These are phyloP conservation scores for Mycena galopus DNA, from an alignment of 768 basidiomycete genomes.

Conservation along the genomic window DNA sequence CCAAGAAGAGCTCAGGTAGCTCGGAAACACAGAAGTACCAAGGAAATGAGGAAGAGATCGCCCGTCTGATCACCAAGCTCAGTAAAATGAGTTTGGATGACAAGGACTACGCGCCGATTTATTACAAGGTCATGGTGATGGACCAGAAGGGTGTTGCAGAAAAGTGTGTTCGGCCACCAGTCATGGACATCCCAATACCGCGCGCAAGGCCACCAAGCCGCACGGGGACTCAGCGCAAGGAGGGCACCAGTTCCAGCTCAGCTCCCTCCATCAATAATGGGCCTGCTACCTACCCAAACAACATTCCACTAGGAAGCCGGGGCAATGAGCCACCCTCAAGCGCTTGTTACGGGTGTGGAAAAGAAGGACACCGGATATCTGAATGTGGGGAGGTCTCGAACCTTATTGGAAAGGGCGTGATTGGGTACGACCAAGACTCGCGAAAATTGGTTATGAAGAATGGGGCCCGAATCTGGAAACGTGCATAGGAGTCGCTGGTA, in stretches of 20 bases:
- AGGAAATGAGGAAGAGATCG: slow-evolving; percentile 5
- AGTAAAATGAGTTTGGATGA: slow-evolving; percentile 11
- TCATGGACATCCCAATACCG: no score
- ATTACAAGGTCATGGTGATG: slow-evolving; percentile 19
- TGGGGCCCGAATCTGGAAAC: neutral
- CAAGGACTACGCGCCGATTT: slow-evolving; percentile 22
- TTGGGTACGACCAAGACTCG: neutral
- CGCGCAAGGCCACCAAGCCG: no score
- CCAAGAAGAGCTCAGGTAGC: no score
- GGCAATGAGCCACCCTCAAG: no score
- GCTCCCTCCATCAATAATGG: no score
- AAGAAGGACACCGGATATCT: neutral
- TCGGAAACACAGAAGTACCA: neutral
- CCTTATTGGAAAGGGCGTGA: neutral
- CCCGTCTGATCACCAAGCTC: neutral
- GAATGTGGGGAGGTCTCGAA: neutral
- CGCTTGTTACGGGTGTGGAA: neutral
- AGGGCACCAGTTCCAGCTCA: no score
- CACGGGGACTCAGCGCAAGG: no score
- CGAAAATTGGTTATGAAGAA: neutral
- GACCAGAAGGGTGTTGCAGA: neutral
- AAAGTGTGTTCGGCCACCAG: no score
- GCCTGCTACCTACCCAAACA: no score
- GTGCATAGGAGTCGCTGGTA: neutral
- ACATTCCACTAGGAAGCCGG: no score